phyloP scores from a whole-genome alignment of 2,329 filamentous ascomycete genomes.

The Aspergillus viridinutans region DNA sequence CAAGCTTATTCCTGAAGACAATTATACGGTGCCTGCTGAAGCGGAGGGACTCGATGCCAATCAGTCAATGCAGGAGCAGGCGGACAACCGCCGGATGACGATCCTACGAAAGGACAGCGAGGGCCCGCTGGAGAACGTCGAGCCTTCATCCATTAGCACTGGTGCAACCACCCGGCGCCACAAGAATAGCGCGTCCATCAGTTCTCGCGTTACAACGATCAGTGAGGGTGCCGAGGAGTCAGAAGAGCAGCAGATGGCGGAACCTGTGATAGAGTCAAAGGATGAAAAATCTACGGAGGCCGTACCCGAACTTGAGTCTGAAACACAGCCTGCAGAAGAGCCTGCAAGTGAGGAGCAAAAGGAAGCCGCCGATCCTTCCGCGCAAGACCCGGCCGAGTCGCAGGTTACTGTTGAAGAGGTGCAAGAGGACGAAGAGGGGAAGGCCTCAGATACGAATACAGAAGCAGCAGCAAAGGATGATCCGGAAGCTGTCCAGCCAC shows the following conservation, averaged over 20 bases:
- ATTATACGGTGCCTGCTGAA: conserved; percentile 91
- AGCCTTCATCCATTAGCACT: conserved; percentile 49
- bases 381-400: conserved; percentile 7
- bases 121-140: conserved; percentile 23
- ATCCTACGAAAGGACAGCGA: conserved; percentile 34
- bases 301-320: not conserved
- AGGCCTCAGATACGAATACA: not conserved
- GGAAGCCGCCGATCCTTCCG: not conserved
- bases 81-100: conserved; percentile 30
- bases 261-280: conserved; percentile 10
- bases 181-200: conserved; percentile 74
- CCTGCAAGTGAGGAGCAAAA: not conserved
- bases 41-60: conserved; percentile 73
- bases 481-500: not conserved
- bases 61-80: conserved; percentile 19
- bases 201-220: conserved; percentile 74
- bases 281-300: conserved; percentile 5
- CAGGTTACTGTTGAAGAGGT: conserved; percentile 18
- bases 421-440: conserved; percentile 13
- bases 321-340: conserved; percentile 1
- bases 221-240: conserved; percentile 79
- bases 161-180: conserved; percentile 76
- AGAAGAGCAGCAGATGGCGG: conserved; percentile 20
- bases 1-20: conserved; percentile 82
- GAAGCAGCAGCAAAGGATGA: conserved; percentile 9